Percentiles rank a stretch among this genome's conserved stretches.
These are phyloP conservation scores for Trypanosoma melophagium DNA, from an alignment of 208 protist genomes.

Conservation along the genomic window DNA sequence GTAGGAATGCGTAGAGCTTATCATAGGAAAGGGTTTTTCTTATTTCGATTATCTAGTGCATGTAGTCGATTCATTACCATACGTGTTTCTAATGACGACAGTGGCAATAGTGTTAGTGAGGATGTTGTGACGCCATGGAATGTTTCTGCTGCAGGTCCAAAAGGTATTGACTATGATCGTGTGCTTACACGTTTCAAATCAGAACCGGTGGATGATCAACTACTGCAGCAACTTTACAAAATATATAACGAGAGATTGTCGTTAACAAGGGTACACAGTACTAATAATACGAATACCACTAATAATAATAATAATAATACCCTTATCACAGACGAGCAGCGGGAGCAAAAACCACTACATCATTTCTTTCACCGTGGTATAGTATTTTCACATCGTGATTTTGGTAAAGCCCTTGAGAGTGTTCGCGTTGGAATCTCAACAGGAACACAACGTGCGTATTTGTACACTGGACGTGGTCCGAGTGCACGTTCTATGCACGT, in stretches of 20 bases:
- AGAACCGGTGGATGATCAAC: slow-evolving; percentile 50
- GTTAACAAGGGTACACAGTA: neutral
- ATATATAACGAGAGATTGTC: slow-evolving; percentile 20
- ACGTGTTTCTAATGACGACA: neutral
- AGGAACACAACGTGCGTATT: slow-evolving; percentile 91
- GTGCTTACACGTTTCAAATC: slow-evolving; percentile 81
- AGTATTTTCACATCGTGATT: slow-evolving; percentile 98
- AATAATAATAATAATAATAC: neutral
- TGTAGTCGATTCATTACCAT: neutral
- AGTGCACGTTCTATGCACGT: slow-evolving; percentile 96
- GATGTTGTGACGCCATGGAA: slow-evolving; percentile 79
- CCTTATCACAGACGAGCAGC: neutral
- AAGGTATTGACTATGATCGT: slow-evolving; percentile 82
- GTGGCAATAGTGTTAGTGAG: neutral
- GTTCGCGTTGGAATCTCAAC: slow-evolving; percentile 64
- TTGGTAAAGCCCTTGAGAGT: slow-evolving; percentile 90
- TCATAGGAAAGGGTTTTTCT: too few species aligned
- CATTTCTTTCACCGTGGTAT: slow-evolving; percentile 93
- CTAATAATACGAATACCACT: too few species aligned
- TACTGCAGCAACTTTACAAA: slow-evolving; percentile 36
- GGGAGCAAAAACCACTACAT: slow-evolving; percentile 52
- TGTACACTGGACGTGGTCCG: slow-evolving; percentile 99
- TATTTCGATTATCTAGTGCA: neutral
- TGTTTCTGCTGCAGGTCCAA: slow-evolving; percentile 67
- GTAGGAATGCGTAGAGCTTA: too few species aligned